These are phyloP conservation scores for Puccinia sorghi DNA, from an alignment of 1,284 basidiomycete species.

Conservation along the genomic window DNA sequence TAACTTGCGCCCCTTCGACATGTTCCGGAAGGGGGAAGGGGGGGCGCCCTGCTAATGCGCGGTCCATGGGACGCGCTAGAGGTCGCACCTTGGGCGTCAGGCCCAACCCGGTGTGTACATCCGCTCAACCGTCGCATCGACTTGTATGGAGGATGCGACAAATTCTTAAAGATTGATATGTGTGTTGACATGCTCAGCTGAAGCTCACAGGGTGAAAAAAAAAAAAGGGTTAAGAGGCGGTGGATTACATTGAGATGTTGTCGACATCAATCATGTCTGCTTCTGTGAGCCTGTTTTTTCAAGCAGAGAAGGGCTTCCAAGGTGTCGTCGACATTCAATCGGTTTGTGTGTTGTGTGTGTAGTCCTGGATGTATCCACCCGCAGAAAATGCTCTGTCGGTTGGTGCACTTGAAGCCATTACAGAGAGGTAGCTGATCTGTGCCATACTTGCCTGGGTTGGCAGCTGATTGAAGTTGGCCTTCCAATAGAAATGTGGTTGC, in stretches of 20 bases:
- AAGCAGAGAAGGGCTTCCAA: neutral
- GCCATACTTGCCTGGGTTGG: constrained; percentile 13
- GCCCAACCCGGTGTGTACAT: no score
- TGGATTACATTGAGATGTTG: neutral
- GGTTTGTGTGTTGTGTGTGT: neutral
- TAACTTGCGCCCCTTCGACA: no score
- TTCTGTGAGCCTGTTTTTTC: neutral
- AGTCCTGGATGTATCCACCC: neutral
- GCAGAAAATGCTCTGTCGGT: constrained; percentile 2
- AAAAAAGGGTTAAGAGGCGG: neutral
- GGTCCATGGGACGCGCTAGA: no score
- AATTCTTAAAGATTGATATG: no score
- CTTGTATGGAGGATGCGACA: no score
- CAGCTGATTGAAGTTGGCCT: neutral
- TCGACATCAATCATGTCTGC: neutral
- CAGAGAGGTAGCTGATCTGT: neutral
- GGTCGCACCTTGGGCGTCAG: no score
- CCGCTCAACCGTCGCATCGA: no score
- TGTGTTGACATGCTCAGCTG: no score
- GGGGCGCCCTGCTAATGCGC: no score
- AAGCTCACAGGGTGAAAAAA: no score
- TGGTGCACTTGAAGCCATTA: neutral
- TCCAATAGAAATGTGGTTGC: constrained; percentile 14
- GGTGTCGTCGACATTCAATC: neutral
- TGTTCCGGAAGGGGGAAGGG: no score